phyloP scores from a whole-genome alignment of 257 asterid genomes.

The Sherardia arvensis region DNA sequence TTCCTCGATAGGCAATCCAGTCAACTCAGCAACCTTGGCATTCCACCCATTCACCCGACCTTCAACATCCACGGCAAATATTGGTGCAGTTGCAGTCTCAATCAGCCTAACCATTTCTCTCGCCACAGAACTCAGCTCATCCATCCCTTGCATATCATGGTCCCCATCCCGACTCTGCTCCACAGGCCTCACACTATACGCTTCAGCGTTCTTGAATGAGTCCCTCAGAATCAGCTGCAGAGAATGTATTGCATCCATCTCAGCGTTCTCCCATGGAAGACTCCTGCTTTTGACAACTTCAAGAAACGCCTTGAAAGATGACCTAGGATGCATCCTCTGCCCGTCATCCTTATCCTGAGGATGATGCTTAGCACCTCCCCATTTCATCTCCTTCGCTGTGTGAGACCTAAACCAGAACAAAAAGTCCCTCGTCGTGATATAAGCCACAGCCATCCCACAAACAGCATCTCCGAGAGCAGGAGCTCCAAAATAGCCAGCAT shows the following conservation, averaged over 20 bases:
- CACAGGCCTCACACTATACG: conserved; percentile 44
- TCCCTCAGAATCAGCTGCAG: conserved; percentile 76
- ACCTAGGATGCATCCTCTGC: conserved; percentile 85
- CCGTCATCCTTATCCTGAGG: conserved; percentile 78
- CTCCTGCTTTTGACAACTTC: conserved; percentile 88
- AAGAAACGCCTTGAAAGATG: conserved; percentile 78
- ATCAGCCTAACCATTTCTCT: conserved; percentile 62
- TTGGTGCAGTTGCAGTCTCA: conserved; percentile 70
- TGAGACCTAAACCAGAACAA: conserved; percentile 88
- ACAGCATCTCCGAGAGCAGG: conserved; percentile 64
- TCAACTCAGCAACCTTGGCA: conserved; percentile 50
- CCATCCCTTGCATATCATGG: conserved; percentile 40
- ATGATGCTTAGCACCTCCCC: conserved; percentile 95
- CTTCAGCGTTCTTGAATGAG: conserved; percentile 47
- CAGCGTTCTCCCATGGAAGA: conserved; percentile 88
- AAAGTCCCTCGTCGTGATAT: conserved; percentile 51
- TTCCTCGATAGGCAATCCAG: conserved; percentile 42
- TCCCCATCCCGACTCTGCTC: conserved; percentile 32
- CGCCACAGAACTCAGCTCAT: conserved; percentile 57
- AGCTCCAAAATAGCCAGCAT: conserved; percentile 76
- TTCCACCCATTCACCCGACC: conserved; percentile 60
- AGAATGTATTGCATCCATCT: conserved; percentile 89
- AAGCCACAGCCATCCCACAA: conserved; percentile 88
- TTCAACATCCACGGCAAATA: conserved; percentile 47
- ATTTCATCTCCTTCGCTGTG: conserved; percentile 69